These are phyloP conservation scores for Lentinula novae-zelandiae DNA, from an alignment of 1,284 basidiomycete genomes.

Conservation along the genomic window DNA sequence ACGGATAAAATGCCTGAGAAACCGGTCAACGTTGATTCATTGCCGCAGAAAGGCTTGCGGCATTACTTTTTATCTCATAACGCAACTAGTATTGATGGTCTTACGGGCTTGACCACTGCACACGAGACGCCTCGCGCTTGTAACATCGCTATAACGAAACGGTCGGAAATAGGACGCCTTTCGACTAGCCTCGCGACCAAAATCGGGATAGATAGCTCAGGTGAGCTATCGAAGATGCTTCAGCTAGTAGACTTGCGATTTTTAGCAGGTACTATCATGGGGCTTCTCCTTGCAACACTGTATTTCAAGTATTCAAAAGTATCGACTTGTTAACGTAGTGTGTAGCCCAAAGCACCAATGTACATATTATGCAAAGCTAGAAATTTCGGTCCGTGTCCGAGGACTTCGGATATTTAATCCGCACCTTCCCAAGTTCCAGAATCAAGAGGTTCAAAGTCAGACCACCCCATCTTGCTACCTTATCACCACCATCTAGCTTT, in stretches of 20 bases:
- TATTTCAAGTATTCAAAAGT: neutral
- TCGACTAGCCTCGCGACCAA: neutral
- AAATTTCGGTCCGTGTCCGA: neutral
- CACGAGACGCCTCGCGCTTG: neutral
- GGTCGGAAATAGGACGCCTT: neutral
- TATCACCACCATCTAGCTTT: neutral
- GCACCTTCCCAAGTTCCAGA: no score
- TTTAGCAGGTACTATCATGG: neutral
- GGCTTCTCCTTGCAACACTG: neutral
- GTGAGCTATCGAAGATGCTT: neutral
- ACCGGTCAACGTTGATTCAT: neutral
- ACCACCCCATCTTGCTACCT: neutral
- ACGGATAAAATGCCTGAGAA: conserved; percentile 19
- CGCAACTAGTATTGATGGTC: conserved; percentile 46
- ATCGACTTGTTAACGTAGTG: neutral
- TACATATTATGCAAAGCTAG: neutral
- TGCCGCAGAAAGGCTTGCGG: conserved; percentile 32
- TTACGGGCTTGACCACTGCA: conserved; percentile 26
- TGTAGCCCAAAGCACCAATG: no score
- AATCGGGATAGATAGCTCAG: neutral
- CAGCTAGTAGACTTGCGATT: neutral
- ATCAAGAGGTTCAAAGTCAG: neutral
- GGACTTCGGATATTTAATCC: neutral
- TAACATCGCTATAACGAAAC: neutral
- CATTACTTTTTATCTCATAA: conserved; percentile 45